Percentiles rank a stretch among this genome's conserved stretches.
Conservation (phyloP, 2,329 filamentous ascomycete species). For the Plectosphaerella plurivora region DNA sequence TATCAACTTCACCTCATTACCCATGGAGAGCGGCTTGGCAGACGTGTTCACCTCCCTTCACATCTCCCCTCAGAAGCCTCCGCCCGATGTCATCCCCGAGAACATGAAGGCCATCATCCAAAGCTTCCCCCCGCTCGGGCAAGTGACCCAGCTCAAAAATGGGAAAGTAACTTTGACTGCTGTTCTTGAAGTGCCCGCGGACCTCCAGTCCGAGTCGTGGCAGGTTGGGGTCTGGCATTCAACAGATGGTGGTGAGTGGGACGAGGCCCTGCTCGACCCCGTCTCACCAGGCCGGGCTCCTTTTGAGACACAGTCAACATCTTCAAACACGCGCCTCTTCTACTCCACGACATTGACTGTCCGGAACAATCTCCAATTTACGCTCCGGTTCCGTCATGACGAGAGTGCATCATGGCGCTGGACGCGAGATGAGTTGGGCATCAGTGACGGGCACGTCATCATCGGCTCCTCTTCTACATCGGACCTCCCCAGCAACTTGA, state of each 20-base stretch:
- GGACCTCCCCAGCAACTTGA: conserved; percentile 35
- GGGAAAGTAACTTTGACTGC: conserved; percentile 57
- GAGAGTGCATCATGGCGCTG: conserved; percentile 60
- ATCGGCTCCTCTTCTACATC: conserved; percentile 30
- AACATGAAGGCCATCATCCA: conserved; percentile 34
- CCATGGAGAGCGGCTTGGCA: conserved; percentile 24
- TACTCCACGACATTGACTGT: conserved; percentile 26
- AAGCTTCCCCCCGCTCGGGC: conserved; percentile 68
- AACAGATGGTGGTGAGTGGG: conserved; percentile 49
- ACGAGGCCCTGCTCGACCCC: conserved; percentile 41
- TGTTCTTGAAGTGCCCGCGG: conserved; percentile 60
- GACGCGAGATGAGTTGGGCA: conserved; percentile 60
- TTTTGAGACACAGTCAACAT: conserved; percentile 42
- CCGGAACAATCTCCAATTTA: conserved; percentile 56
- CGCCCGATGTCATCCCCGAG: conserved; percentile 18
- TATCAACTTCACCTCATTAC: not conserved
- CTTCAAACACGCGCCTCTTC: conserved; percentile 3
- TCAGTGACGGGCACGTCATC: conserved; percentile 59
- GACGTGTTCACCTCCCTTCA: conserved; percentile 31
- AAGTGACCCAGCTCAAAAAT: conserved; percentile 58
- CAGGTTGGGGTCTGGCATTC: conserved; percentile 72
- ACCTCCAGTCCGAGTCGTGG: conserved; percentile 55
- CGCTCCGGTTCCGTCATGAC: conserved; percentile 61
- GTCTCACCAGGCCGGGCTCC: conserved; percentile 27
- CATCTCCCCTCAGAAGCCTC: conserved; percentile 30